Evolutionary conservation across 2,329 filamentous ascomycete genomes (phyloP).

Genomic region (Colletotrichum camelliae): DNA sequence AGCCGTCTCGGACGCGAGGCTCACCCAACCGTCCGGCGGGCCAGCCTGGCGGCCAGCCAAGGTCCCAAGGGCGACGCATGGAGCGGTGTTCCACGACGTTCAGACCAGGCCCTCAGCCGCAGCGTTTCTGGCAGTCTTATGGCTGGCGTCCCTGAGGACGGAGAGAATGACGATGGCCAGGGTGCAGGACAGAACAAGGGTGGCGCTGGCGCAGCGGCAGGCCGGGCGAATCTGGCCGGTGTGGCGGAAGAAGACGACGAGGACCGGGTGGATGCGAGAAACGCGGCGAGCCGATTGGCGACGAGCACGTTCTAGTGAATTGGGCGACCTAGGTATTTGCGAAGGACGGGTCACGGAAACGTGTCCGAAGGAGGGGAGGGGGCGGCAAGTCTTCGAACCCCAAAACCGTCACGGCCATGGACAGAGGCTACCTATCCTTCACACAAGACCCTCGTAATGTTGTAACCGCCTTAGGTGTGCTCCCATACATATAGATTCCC

Average conservation of each 20-base stretch:
- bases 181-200: slow-evolving; percentile 36
- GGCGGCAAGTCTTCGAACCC: not conserved
- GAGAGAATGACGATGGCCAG: slow-evolving; percentile 50
- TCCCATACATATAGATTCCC: slow-evolving; percentile 20
- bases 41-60: slow-evolving; percentile 84
- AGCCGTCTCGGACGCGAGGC: slow-evolving; percentile 88
- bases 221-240: slow-evolving; percentile 58
- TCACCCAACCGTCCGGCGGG: slow-evolving; percentile 76
- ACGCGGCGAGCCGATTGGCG: slow-evolving; percentile 91
- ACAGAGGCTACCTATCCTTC: not conserved
- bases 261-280: slow-evolving; percentile 92
- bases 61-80: slow-evolving; percentile 98
- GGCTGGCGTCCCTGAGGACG: slow-evolving; percentile 68
- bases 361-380: not conserved
- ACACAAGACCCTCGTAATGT: slow-evolving; percentile 15
- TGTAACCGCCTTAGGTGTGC: slow-evolving; percentile 19
- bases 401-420: not conserved
- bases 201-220: slow-evolving; percentile 40
- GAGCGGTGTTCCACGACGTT: slow-evolving; percentile 88
- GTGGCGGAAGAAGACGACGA: slow-evolving; percentile 85
- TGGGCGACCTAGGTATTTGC: not conserved
- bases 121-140: slow-evolving; percentile 78
- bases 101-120: slow-evolving; percentile 73
- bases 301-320: slow-evolving; percentile 82
- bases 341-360: not conserved